Evolutionary conservation across 257 asterid genomes (phyloP).

Genomic region (Solanum tarapatanum): DNA sequence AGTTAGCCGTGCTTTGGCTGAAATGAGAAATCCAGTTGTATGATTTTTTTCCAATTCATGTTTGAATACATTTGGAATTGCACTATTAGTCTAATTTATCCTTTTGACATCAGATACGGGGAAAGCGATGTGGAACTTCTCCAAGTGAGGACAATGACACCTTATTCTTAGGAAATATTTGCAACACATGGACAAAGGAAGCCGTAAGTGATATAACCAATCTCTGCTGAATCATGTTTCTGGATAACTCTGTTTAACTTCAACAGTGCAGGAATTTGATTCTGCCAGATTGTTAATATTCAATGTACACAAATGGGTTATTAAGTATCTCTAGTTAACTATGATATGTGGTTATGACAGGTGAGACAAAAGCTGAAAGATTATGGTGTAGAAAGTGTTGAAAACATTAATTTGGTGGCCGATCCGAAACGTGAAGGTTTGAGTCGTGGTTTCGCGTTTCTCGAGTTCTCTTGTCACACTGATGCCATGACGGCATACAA

Average conservation of each 20-base stretch:
- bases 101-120: conserved; percentile 33
- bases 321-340: not conserved
- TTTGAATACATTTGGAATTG: not conserved
- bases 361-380: conserved; percentile 42
- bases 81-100: not conserved
- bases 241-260: not conserved
- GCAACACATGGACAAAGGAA: conserved; percentile 62
- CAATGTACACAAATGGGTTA: not conserved
- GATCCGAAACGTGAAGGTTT: conserved; percentile 51
- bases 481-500: conserved; percentile 52
- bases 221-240: not conserved
- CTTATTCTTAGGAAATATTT: conserved; percentile 52
- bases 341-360: conserved; percentile 14
- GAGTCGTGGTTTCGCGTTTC: conserved; percentile 57
- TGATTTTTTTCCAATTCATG: conserved; percentile 1
- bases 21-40: conserved; percentile 65
- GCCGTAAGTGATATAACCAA: conserved; percentile 20
- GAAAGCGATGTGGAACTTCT: conserved; percentile 52
- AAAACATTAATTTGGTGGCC: conserved; percentile 38
- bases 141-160: conserved; percentile 55
- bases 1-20: conserved; percentile 41
- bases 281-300: not conserved
- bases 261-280: not conserved
- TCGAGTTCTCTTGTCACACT: conserved; percentile 43
- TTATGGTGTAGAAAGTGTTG: conserved; percentile 44